Evolutionary conservation across 148 eudicot genomes (phyloP).

Genomic region (Dysphania ambrosioides): DNA sequence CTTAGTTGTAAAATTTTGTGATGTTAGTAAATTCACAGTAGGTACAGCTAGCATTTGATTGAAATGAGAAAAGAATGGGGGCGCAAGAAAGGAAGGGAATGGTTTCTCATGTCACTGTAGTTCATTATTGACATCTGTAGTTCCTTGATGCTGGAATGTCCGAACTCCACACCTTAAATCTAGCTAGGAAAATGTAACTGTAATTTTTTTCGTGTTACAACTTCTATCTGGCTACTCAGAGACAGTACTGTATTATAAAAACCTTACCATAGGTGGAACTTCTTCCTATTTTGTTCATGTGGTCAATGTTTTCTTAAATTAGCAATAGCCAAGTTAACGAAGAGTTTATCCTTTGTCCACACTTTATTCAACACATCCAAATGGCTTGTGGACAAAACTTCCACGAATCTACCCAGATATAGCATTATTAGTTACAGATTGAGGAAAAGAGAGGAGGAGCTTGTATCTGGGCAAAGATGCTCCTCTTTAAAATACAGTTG

Average conservation of each 20-base stretch:
- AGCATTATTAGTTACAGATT: background rate
- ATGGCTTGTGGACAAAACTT: background rate
- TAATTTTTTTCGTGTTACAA: background rate
- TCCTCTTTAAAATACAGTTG: background rate
- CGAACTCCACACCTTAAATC: background rate
- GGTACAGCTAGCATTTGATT: background rate
- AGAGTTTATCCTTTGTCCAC: background rate
- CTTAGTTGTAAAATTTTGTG: background rate
- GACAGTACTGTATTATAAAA: background rate
- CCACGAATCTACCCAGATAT: background rate
- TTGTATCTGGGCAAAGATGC: background rate
- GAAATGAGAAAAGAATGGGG: background rate
- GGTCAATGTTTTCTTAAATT: background rate
- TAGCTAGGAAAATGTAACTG: background rate
- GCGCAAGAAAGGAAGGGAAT: background rate
- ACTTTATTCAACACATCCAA: background rate
- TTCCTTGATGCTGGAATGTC: constrained; percentile 2
- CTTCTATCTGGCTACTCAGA: background rate
- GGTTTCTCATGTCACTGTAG: constrained; percentile 13
- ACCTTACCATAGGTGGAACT: background rate
- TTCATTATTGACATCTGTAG: constrained; percentile 6
- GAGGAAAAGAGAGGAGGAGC: background rate
- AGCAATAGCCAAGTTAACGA: background rate
- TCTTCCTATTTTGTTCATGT: background rate
- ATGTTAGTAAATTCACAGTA: background rate